Percentiles rank a stretch among this genome's conserved stretches.
These are phyloP conservation scores for Penicillium frequentans DNA, from an alignment of 2,329 filamentous ascomycete genomes.

Conservation along the genomic window DNA sequence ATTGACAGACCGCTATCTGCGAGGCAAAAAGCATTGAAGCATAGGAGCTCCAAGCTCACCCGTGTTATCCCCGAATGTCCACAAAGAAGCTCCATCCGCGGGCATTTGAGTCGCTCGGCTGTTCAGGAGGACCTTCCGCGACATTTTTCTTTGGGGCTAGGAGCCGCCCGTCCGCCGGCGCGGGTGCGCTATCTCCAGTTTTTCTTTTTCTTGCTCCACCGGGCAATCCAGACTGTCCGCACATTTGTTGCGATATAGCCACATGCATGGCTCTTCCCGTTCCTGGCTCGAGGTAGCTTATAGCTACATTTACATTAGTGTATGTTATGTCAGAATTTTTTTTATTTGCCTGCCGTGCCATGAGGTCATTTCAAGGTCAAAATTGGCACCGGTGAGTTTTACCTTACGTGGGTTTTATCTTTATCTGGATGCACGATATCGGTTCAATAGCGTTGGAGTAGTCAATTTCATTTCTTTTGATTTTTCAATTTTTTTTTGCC, in stretches of 20 bases:
- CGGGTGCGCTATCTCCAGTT: conserved; percentile 24
- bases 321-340: not conserved
- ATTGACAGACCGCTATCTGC: not conserved
- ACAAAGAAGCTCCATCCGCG: not conserved
- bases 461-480: not conserved
- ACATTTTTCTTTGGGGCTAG: conserved; percentile 16
- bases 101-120: conserved; percentile 9
- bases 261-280: not conserved
- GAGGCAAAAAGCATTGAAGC: not conserved
- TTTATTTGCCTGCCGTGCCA: not conserved
- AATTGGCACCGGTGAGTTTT: conserved; percentile 1
- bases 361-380: not conserved
- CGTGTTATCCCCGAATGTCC: not conserved
- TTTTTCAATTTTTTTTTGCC: not conserved
- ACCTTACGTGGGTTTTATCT: not conserved
- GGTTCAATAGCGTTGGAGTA: not conserved
- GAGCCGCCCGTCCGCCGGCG: conserved; percentile 26
- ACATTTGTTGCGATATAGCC: not conserved
- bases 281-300: not conserved
- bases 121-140: conserved; percentile 22
- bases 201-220: not conserved
- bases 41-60: not conserved
- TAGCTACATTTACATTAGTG: not conserved
- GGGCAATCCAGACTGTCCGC: not conserved
- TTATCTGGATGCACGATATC: not conserved